Evolutionary conservation across 768 basidiomycete genomes (phyloP).

Genomic region (Phallus indusiatus): DNA sequence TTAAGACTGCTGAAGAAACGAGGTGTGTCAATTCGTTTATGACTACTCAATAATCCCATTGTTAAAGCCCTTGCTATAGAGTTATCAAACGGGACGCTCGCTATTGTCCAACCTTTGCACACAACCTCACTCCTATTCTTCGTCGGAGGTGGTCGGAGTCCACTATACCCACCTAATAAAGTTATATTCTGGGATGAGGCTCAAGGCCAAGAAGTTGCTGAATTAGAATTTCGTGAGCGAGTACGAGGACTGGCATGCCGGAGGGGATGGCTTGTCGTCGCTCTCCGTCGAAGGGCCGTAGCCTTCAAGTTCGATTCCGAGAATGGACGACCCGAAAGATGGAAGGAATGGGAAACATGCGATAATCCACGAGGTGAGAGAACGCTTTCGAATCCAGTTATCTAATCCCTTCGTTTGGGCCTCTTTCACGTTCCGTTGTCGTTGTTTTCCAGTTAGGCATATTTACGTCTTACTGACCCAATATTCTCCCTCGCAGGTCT

Average conservation of each 20-base stretch:
- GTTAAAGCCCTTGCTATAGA: slow-evolving; percentile 44
- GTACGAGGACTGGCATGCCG: slow-evolving; percentile 74
- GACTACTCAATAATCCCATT: slow-evolving; percentile 8
- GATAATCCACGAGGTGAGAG: slow-evolving; percentile 73
- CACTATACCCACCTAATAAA: slow-evolving; percentile 86
- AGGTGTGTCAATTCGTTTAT: slow-evolving; percentile 37
- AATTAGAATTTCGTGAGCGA: slow-evolving; percentile 80
- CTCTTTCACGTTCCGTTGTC: no score
- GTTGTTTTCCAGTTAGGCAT: no score
- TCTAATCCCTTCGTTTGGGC: no score
- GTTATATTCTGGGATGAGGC: slow-evolving; percentile 85
- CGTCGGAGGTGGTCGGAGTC: slow-evolving; percentile 79
- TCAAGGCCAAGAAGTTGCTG: slow-evolving; percentile 66
- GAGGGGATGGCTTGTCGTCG: slow-evolving; percentile 77
- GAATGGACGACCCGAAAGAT: slow-evolving; percentile 49
- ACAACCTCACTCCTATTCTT: slow-evolving; percentile 78
- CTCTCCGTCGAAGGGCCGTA: slow-evolving; percentile 68
- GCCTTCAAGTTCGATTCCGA: slow-evolving; percentile 48
- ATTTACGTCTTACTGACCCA: no score
- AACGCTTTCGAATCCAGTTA: not conserved
- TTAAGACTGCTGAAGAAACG: slow-evolving; percentile 72
- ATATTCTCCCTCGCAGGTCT: no score
- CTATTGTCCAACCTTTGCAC: slow-evolving; percentile 70
- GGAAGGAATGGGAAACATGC: slow-evolving; percentile 77
- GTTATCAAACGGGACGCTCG: slow-evolving; percentile 67